Evolutionary conservation across 2,329 filamentous ascomycete genomes (phyloP).

Genomic region (Akanthomyces uredinophilus): DNA sequence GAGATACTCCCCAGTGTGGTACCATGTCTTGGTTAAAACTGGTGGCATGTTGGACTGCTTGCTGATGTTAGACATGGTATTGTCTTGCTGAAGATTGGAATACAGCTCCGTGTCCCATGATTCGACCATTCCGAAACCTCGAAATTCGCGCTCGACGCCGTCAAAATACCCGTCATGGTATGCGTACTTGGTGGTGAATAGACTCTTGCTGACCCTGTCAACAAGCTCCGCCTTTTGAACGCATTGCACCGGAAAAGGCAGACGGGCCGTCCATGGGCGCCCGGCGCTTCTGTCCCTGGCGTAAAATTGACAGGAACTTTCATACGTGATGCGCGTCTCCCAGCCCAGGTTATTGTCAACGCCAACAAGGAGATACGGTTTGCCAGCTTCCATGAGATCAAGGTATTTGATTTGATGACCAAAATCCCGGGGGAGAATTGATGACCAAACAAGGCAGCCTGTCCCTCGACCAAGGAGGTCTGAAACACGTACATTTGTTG

Average conservation of each 20-base stretch:
- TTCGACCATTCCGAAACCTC: slow-evolving; percentile 29
- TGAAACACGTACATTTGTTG: slow-evolving; percentile 14
- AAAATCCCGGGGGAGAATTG: not conserved
- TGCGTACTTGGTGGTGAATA: slow-evolving; percentile 14
- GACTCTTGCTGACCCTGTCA: slow-evolving; percentile 15
- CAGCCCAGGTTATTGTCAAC: slow-evolving; percentile 21
- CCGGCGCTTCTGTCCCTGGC: slow-evolving; percentile 19
- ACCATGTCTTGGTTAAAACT: slow-evolving; percentile 14
- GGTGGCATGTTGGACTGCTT: slow-evolving; percentile 13
- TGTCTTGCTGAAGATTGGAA: not conserved
- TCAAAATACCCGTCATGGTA: slow-evolving; percentile 28
- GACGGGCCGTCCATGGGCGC: slow-evolving; percentile 21
- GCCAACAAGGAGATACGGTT: slow-evolving; percentile 22
- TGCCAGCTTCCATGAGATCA: slow-evolving; percentile 19
- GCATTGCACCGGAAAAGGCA: slow-evolving; percentile 27
- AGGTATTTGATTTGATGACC: slow-evolving; percentile 17
- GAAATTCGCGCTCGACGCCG: slow-evolving; percentile 23
- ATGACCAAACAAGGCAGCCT: slow-evolving; percentile 20
- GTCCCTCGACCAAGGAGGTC: slow-evolving; percentile 23
- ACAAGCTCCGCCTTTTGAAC: slow-evolving; percentile 14
- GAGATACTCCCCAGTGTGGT: slow-evolving; percentile 11
- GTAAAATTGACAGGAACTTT: slow-evolving; percentile 22
- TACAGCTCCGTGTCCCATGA: slow-evolving; percentile 20
- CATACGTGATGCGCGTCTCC: slow-evolving; percentile 20
- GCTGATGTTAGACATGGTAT: slow-evolving; percentile 1